These are phyloP conservation scores for Escallonia rubra DNA, from an alignment of 129 eudicot genomes.

Conservation along the genomic window DNA sequence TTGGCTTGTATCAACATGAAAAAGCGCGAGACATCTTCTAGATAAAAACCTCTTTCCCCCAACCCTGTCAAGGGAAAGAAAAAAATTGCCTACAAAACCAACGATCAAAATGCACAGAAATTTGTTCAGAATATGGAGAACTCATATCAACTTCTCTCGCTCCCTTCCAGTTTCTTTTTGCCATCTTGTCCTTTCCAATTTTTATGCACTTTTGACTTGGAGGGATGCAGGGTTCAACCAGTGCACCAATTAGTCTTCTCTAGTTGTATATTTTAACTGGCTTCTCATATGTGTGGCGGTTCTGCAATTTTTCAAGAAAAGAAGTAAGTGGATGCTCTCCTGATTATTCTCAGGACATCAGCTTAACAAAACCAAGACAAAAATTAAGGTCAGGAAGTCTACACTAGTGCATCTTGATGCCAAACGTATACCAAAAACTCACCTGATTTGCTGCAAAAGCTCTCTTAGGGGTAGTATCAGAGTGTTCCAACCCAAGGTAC, in stretches of 20 bases:
- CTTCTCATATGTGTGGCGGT: constrained; percentile 91
- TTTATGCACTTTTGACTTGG: constrained; percentile 2
- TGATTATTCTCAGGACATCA: too few relatives aligned
- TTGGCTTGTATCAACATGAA: not conserved
- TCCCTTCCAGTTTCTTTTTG: constrained; percentile 6
- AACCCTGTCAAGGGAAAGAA: constrained; percentile 12
- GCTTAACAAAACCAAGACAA: too few relatives aligned
- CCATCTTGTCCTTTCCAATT: constrained; percentile 7
- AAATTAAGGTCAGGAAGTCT: too few relatives aligned
- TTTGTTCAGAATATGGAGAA: not conserved
- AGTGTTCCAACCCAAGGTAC: constrained; percentile 92
- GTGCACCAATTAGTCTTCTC: not conserved
- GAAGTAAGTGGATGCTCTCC: too few relatives aligned
- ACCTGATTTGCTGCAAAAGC: constrained; percentile 82
- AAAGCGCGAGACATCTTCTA: not conserved
- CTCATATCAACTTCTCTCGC: not conserved
- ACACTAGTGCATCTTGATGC: too few relatives aligned
- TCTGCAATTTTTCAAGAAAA: constrained; percentile 45
- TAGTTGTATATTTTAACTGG: constrained; percentile 95
- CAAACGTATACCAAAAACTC: not conserved
- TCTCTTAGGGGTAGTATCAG: constrained; percentile 74
- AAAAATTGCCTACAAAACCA: constrained; percentile 28
- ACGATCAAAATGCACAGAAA: constrained; percentile 21
- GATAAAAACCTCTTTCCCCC: not conserved
- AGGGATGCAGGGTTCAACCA: not conserved